Percentiles rank a stretch among this genome's conserved stretches.
Evolutionary conservation across 192 early-diverging fungal genomes (phyloP).

Genomic region (Rhizoclosmatium globosum): DNA sequence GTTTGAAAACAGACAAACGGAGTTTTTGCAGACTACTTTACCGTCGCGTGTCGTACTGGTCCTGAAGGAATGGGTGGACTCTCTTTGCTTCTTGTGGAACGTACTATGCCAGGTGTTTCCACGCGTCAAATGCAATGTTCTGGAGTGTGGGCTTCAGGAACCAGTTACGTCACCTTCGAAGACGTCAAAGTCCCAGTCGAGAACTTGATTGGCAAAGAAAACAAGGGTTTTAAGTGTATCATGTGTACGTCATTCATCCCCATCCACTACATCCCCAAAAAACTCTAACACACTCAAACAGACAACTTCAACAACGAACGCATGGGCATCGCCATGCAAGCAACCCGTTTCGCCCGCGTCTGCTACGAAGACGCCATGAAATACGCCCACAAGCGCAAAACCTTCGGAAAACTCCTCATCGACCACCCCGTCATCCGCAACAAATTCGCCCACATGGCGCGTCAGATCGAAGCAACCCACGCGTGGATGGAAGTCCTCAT

Average conservation of each 20-base stretch:
- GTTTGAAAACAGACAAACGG: constrained; percentile 63
- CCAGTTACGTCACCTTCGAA: constrained; percentile 63
- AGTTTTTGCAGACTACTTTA: constrained; percentile 87
- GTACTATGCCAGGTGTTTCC: constrained; percentile 75
- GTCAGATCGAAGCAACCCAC: constrained; percentile 86
- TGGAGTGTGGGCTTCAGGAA: constrained; percentile 86
- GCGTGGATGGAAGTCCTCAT: constrained; percentile 83
- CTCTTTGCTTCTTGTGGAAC: constrained; percentile 77
- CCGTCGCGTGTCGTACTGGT: constrained; percentile 82
- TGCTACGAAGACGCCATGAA: constrained; percentile 85
- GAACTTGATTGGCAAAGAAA: constrained; percentile 85
- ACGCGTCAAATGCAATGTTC: constrained; percentile 86
- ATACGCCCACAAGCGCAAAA: constrained; percentile 85
- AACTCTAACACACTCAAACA: no score
- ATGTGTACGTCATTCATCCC: constrained; percentile 48
- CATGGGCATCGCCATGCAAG: constrained; percentile 84
- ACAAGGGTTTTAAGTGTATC: constrained; percentile 81
- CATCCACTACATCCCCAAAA: no score
- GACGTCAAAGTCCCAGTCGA: constrained; percentile 88
- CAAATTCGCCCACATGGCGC: constrained; percentile 79
- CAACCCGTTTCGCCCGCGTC: constrained; percentile 85
- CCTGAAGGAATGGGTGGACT: constrained; percentile 81
- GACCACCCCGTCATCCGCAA: constrained; percentile 80
- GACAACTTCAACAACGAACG: constrained; percentile 44
- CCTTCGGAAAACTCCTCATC: constrained; percentile 86